Percentiles rank a stretch among this genome's conserved stretches.
phyloP scores from a whole-genome alignment of 2,329 filamentous ascomycete species.

The Aspergillus sp. region DNA sequence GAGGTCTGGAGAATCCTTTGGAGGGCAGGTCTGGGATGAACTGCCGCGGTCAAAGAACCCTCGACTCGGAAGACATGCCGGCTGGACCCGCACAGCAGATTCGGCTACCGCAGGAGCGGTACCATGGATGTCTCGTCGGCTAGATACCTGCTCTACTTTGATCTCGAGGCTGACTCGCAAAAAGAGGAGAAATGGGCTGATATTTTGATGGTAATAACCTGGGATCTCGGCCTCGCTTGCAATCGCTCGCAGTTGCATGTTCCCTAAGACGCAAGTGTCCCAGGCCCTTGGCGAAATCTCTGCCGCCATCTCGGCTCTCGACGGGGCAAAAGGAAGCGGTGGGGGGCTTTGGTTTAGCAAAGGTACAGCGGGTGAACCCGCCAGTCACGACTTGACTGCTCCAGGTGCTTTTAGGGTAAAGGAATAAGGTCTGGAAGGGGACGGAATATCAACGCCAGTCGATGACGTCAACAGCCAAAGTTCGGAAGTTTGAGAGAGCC shows the following conservation, averaged over 20 bases:
- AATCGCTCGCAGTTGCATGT: neutral
- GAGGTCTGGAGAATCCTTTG: neutral
- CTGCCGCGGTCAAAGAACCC: neutral
- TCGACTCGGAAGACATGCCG: slow-evolving; percentile 3
- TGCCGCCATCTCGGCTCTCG: neutral
- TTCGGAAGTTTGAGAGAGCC: neutral
- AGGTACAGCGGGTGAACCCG: neutral
- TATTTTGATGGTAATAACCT: neutral
- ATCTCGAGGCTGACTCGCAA: neutral
- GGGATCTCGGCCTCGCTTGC: neutral
- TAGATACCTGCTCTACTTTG: neutral
- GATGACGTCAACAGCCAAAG: neutral
- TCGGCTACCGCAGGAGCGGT: neutral
- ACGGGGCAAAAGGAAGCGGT: no score
- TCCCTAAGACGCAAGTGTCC: no score
- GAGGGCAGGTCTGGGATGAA: neutral
- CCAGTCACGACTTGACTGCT: neutral
- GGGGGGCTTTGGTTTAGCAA: neutral
- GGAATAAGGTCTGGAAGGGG: no score
- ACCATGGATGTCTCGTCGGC: neutral
- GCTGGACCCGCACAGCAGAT: neutral
- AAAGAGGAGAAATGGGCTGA: neutral
- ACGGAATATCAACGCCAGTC: no score
- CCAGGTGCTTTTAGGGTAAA: no score
- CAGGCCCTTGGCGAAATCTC: neutral